phyloP scores from a whole-genome alignment of 108 stramenopile species.

The Skeletonema marinoi region DNA sequence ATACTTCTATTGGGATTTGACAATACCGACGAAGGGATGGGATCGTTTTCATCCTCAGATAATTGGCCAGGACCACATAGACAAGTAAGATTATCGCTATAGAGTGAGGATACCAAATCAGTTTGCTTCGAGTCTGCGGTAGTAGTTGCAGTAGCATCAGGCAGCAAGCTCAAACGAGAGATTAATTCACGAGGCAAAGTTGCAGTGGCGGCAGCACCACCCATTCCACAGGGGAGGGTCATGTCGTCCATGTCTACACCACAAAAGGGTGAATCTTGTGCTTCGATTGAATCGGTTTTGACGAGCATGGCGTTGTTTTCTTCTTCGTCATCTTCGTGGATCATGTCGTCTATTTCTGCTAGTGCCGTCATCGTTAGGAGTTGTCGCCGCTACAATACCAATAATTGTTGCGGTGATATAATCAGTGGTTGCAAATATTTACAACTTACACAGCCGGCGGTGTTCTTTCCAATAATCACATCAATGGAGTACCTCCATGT shows the following conservation, averaged over 20 bases:
- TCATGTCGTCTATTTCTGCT: neutral
- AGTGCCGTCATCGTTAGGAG: neutral
- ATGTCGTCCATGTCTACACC: neutral
- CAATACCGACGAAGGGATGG: slow-evolving; percentile 25
- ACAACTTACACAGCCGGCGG: no score
- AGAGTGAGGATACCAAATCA: no score
- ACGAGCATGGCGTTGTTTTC: neutral
- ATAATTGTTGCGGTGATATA: no score
- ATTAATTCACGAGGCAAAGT: neutral
- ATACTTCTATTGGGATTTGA: slow-evolving; percentile 34
- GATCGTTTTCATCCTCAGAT: slow-evolving; percentile 3
- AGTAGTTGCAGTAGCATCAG: neutral
- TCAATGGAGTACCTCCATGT: no score
- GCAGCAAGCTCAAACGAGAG: neutral
- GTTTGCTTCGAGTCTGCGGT: neutral
- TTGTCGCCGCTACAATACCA: no score
- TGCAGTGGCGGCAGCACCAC: neutral
- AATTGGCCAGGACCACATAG: neutral
- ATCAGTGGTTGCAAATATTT: no score
- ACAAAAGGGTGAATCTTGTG: neutral
- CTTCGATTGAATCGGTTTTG: neutral
- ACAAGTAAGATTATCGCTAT: neutral
- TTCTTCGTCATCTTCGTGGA: neutral
- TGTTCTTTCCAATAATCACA: no score
- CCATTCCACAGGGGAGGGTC: neutral